These are phyloP conservation scores for Hyparrhenia diplandra DNA, from an alignment of 176 grass and related monocot species.

Conservation along the genomic window DNA sequence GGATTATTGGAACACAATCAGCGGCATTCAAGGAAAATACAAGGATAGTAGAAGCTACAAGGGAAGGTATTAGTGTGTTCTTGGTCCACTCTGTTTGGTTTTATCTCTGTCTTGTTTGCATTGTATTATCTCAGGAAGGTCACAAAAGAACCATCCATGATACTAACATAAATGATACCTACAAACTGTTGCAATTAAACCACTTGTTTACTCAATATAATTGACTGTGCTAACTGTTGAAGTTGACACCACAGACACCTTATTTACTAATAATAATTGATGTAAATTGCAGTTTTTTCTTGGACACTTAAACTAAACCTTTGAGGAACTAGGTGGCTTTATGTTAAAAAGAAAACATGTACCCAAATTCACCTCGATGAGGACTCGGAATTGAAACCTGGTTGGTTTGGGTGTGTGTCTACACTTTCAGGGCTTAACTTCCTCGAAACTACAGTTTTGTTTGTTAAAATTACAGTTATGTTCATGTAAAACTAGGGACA, in stretches of 20 bases:
- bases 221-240: neutral
- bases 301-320: neutral
- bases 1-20: constrained; percentile 59
- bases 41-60: constrained; percentile 40
- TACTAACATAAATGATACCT: neutral
- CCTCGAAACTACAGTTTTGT: no score
- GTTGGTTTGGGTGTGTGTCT: no score
- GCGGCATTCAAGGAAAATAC: constrained; percentile 14
- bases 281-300: neutral
- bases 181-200: neutral
- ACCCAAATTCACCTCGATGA: neutral
- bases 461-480: no score
- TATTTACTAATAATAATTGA: neutral
- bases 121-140: neutral
- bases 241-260: neutral
- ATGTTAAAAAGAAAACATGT: neutral
- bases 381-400: no score
- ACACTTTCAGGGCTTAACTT: no score
- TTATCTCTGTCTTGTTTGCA: neutral
- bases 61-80: constrained; percentile 40
- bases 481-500: no score
- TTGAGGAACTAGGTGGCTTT: neutral
- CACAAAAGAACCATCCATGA: neutral
- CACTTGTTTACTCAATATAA: neutral
- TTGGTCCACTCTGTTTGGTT: neutral